phyloP scores from a whole-genome alignment of 768 basidiomycete genomes.

The Panus rudis region DNA sequence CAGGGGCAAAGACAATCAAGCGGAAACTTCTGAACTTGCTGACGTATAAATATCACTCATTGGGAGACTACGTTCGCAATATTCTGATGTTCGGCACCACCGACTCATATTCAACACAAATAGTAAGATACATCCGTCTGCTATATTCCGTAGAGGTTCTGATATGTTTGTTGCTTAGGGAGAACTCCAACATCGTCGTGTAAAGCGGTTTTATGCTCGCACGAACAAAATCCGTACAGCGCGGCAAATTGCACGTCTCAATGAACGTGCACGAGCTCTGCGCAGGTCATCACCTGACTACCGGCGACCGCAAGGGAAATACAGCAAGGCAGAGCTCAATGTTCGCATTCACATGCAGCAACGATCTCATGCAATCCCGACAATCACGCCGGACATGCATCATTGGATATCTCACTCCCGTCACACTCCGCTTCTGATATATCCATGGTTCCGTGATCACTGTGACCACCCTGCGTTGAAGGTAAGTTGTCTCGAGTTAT shows the following conservation, averaged over 20 bases:
- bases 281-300: too few species aligned
- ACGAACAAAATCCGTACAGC: slow-evolving; percentile 18
- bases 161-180: slow-evolving; percentile 19
- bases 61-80: slow-evolving; percentile 25
- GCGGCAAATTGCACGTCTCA: slow-evolving; percentile 15
- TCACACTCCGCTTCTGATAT: not conserved
- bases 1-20: not conserved
- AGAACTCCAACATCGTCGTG: slow-evolving; percentile 25
- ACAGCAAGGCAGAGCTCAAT: too few species aligned
- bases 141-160: not conserved
- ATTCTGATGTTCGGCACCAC: slow-evolving; percentile 28
- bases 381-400: slow-evolving; percentile 1
- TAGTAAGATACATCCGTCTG: slow-evolving; percentile 14
- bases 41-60: slow-evolving; percentile 29
- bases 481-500: slow-evolving; percentile 12
- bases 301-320: too few species aligned
- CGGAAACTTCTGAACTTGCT: slow-evolving; percentile 21
- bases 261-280: slow-evolving; percentile 12
- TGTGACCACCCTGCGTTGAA: slow-evolving; percentile 23
- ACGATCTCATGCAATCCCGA: too few species aligned
- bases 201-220: slow-evolving; percentile 23
- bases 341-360: too few species aligned
- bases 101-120: slow-evolving; percentile 28
- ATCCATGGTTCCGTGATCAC: not conserved
- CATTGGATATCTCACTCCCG: not conserved